phyloP scores from a whole-genome alignment of 2,329 filamentous ascomycete genomes.

The Curvularia lunata region DNA sequence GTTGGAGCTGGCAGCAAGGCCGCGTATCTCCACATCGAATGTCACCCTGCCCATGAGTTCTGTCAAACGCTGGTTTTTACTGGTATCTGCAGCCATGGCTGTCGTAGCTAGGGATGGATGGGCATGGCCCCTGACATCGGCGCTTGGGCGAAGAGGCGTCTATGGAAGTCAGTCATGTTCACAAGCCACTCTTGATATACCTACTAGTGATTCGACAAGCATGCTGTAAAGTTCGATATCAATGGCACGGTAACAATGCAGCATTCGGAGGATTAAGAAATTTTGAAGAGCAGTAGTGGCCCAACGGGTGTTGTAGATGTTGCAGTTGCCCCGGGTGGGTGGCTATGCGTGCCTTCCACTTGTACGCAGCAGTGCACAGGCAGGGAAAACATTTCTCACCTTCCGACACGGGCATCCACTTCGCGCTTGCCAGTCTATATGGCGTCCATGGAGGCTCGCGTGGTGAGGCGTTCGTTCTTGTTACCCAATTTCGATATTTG shows the following conservation, averaged over 20 bases:
- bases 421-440: constrained; percentile 41
- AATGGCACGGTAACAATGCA: constrained; percentile 15
- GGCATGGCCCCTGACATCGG: constrained; percentile 16
- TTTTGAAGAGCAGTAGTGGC: not conserved
- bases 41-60: constrained; percentile 14
- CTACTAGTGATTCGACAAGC: constrained; percentile 4
- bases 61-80: constrained; percentile 5
- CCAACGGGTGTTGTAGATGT: not conserved
- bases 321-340: not conserved
- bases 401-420: not conserved
- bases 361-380: not conserved
- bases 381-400: not conserved
- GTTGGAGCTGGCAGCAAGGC: constrained; percentile 20
- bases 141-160: constrained; percentile 6
- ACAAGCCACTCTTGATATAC: not conserved
- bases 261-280: not conserved
- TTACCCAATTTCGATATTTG: constrained; percentile 97
- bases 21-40: constrained; percentile 26
- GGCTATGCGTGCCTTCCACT: not conserved
- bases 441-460: constrained; percentile 60
- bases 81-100: not conserved
- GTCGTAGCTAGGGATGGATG: constrained; percentile 20
- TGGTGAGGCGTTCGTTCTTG: constrained; percentile 91
- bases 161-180: constrained; percentile 7
- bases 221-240: constrained; percentile 6